Conservation (phyloP, 2,329 filamentous ascomycete species). For the Pseudogymnoascus sp. region DNA sequence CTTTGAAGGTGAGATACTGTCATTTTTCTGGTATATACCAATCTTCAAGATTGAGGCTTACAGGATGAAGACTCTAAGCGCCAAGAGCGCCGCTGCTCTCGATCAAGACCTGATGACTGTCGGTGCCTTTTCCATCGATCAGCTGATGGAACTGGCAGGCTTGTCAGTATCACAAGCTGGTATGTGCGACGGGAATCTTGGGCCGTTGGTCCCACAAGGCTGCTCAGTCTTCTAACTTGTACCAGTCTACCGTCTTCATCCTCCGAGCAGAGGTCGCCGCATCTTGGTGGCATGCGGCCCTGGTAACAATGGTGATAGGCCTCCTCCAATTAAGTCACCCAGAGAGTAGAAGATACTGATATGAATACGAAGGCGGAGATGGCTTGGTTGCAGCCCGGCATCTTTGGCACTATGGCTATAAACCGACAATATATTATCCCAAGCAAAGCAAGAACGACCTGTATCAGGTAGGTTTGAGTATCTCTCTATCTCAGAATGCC, state of each 20-base stretch:
- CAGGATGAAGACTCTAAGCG: constrained; percentile 65
- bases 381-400: constrained; percentile 92
- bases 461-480: constrained; percentile 57
- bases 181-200: constrained; percentile 34
- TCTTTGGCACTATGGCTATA: constrained; percentile 85
- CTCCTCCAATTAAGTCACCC: neutral
- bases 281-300: constrained; percentile 90
- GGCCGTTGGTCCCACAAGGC: neutral
- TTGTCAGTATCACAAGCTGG: constrained; percentile 87
- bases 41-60: neutral
- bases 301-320: constrained; percentile 55
- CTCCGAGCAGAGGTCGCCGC: constrained; percentile 61
- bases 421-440: constrained; percentile 83
- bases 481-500: neutral
- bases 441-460: constrained; percentile 87
- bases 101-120: constrained; percentile 92
- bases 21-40: neutral
- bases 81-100: constrained; percentile 80
- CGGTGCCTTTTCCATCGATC: constrained; percentile 85
- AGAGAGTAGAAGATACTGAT: constrained; percentile 5
- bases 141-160: constrained; percentile 94
- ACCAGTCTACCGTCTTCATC: constrained; percentile 80
- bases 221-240: neutral
- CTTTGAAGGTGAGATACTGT: constrained; percentile 13
- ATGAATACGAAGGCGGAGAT: constrained; percentile 63